These are phyloP conservation scores for Pseudocercospora pini-densiflorae DNA, from an alignment of 2,329 filamentous ascomycete genomes.

Conservation along the genomic window DNA sequence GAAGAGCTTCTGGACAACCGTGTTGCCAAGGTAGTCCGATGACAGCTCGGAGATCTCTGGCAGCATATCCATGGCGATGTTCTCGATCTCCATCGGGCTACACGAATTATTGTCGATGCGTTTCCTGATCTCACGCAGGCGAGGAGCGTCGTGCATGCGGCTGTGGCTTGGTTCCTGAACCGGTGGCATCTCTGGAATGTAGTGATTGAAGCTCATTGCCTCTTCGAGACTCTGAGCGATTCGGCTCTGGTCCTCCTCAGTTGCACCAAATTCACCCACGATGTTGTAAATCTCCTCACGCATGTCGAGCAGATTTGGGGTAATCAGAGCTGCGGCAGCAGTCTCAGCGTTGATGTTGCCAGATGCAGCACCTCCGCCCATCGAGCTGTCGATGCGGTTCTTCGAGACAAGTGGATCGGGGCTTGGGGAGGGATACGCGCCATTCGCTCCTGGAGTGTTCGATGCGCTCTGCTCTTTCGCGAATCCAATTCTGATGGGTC, in stretches of 20 bases:
- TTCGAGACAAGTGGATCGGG: slow-evolving; percentile 73
- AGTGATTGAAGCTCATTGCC: slow-evolving; percentile 74
- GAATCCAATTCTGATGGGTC: slow-evolving; percentile 93
- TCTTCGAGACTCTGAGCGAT: slow-evolving; percentile 76
- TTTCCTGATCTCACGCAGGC: slow-evolving; percentile 94
- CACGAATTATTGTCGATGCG: slow-evolving; percentile 94
- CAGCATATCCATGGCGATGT: slow-evolving; percentile 90
- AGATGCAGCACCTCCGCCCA: slow-evolving; percentile 31
- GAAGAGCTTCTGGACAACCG: slow-evolving; percentile 98
- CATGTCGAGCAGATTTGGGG: slow-evolving; percentile 76
- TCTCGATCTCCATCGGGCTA: slow-evolving; percentile 85
- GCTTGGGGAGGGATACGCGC: slow-evolving; percentile 86
- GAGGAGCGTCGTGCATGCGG: slow-evolving; percentile 89
- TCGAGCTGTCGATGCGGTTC: slow-evolving; percentile 43
- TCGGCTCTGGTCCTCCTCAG: slow-evolving; percentile 73
- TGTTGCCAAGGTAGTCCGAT: slow-evolving; percentile 97
- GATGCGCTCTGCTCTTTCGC: slow-evolving; percentile 93
- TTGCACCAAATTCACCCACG: slow-evolving; percentile 85
- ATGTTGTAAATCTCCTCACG: slow-evolving; percentile 83
- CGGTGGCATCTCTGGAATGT: slow-evolving; percentile 83
- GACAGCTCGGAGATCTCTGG: slow-evolving; percentile 94
- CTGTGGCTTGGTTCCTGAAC: slow-evolving; percentile 87
- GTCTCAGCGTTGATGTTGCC: slow-evolving; percentile 50
- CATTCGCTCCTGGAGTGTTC: slow-evolving; percentile 84
- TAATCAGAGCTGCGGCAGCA: slow-evolving; percentile 62